phyloP scores from a whole-genome alignment of 768 basidiomycete genomes.

The Agaricus blazei region DNA sequence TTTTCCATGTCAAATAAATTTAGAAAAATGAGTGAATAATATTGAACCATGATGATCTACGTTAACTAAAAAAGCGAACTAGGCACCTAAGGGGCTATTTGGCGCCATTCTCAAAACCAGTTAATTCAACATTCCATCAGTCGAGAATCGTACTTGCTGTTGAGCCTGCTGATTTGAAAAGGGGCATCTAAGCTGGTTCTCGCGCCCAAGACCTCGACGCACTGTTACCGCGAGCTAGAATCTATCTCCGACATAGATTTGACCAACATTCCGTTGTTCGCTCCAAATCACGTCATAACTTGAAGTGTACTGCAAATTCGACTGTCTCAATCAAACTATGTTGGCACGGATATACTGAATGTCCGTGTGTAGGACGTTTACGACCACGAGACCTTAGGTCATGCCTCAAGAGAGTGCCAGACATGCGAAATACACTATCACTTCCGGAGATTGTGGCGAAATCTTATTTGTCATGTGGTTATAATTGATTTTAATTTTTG shows the following conservation, averaged over 20 bases:
- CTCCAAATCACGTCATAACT: no score
- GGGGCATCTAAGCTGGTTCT: neutral
- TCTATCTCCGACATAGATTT: conserved; percentile 6
- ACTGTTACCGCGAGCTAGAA: conserved; percentile 5
- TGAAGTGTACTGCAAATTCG: no score
- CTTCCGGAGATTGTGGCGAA: no score
- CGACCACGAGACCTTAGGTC: no score
- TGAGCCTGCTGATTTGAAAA: neutral
- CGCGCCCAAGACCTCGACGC: neutral
- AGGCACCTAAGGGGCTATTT: neutral
- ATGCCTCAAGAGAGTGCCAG: no score
- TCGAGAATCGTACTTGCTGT: neutral
- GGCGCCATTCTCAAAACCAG: neutral
- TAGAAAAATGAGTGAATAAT: neutral
- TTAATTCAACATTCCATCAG: neutral
- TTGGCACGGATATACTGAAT: no score
- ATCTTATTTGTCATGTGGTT: no score
- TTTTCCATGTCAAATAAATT: neutral
- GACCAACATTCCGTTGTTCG: no score
- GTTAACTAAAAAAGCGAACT: neutral
- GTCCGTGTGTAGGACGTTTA: no score
- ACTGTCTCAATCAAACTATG: no score
- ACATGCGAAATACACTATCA: no score
- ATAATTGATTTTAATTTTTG: no score
- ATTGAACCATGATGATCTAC: neutral